Conservation (phyloP, 345 rosid species). For the Laguncularia racemosa region DNA sequence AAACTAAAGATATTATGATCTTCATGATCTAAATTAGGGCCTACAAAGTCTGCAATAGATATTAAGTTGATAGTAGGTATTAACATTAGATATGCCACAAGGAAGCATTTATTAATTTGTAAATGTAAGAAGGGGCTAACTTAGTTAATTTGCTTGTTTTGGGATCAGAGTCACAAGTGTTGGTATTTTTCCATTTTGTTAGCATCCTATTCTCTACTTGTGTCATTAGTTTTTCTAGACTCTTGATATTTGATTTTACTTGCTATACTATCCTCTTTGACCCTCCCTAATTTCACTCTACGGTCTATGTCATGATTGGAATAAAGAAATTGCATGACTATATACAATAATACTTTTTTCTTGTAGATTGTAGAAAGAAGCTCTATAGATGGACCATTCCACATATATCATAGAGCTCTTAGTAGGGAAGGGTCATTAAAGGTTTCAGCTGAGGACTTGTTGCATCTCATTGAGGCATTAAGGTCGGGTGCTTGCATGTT, state of each 20-base stretch:
- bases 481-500: conserved; percentile 35
- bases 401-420: conserved; percentile 70
- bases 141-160: too few relatives aligned
- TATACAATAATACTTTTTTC: conserved; percentile 11
- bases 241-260: not conserved
- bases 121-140: too few relatives aligned
- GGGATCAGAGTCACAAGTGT: too few relatives aligned
- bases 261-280: not conserved
- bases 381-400: conserved; percentile 76
- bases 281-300: not conserved
- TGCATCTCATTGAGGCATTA: conserved; percentile 91
- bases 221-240: not conserved
- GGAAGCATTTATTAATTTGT: too few relatives aligned
- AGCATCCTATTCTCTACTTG: too few relatives aligned
- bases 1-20: too few relatives aligned
- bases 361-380: conserved; percentile 84
- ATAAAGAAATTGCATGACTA: not conserved
- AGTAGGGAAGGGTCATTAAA: conserved; percentile 75
- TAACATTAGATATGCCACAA: too few relatives aligned
- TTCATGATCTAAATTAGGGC: too few relatives aligned
- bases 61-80: too few relatives aligned
- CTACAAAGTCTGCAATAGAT: too few relatives aligned
- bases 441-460: conserved; percentile 85
- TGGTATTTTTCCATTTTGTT: too few relatives aligned
- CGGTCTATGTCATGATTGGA: too few relatives aligned